Evolutionary conservation across 2,329 filamentous ascomycete genomes (phyloP).

Genomic region (Balansia obtecta): DNA sequence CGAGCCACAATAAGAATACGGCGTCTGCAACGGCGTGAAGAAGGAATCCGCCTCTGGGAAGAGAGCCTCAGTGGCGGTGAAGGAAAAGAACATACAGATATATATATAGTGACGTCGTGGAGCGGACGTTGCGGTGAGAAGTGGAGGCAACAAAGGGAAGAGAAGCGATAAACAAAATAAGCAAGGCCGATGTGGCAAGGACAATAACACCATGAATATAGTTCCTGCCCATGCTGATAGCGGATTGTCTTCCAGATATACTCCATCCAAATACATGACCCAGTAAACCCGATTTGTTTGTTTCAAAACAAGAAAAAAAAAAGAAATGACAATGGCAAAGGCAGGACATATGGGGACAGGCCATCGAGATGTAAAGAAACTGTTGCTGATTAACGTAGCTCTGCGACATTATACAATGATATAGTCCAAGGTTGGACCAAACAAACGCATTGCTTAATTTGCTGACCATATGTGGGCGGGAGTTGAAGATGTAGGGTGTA

Average conservation of each 20-base stretch:
- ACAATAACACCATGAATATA: neutral
- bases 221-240: slow-evolving; percentile 4
- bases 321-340: neutral
- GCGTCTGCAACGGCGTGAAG: neutral
- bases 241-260: slow-evolving; percentile 23
- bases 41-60: neutral
- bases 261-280: slow-evolving; percentile 29
- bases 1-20: too few species aligned
- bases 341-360: neutral
- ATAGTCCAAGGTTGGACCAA: neutral
- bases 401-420: neutral
- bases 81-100: neutral
- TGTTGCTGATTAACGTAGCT: neutral
- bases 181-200: slow-evolving; percentile 12
- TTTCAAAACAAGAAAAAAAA: slow-evolving; percentile 10
- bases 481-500: neutral
- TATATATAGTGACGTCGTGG: neutral
- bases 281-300: slow-evolving; percentile 14
- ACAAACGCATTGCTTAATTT: neutral
- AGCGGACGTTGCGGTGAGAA: slow-evolving; percentile 8
- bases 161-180: slow-evolving; percentile 1
- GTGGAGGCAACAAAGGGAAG: slow-evolving; percentile 2
- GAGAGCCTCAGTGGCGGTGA: neutral
- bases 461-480: neutral
- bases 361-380: neutral